These are phyloP conservation scores for Candida xiaguanensis DNA, from an alignment of 805 yeast genomes.

Conservation along the genomic window DNA sequence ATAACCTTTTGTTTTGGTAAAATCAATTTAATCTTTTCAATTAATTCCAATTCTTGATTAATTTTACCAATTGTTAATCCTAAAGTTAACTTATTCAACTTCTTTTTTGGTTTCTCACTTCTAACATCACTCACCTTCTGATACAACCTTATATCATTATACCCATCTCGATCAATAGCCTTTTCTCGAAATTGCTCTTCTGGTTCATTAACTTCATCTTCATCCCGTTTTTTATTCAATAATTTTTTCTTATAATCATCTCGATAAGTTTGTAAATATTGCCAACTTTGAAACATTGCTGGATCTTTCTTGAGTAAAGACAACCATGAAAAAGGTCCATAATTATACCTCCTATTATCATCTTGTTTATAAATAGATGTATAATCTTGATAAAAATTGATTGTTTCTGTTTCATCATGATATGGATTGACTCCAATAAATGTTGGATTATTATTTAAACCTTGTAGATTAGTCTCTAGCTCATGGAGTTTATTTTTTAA, in stretches of 20 bases:
- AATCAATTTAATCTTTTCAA: constrained; percentile 37
- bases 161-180: constrained; percentile 23
- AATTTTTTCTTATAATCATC: constrained; percentile 5
- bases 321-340: constrained; percentile 53
- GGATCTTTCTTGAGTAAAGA: constrained; percentile 47
- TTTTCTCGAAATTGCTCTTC: constrained; percentile 21
- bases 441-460: constrained; percentile 9
- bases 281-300: constrained; percentile 12
- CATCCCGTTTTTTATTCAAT: not conserved
- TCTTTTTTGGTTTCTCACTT: not conserved
- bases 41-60: constrained; percentile 33
- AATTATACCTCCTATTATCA: constrained; percentile 37
- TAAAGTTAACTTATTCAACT: constrained; percentile 15
- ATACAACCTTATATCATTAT: constrained; percentile 18
- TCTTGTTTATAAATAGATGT: constrained; percentile 40
- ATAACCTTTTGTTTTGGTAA: constrained; percentile 55
- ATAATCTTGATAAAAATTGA: constrained; percentile 42
- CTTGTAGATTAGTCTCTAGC: not conserved
- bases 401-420: constrained; percentile 24
- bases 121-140: constrained; percentile 4
- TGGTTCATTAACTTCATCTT: not conserved
- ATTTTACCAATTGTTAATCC: constrained; percentile 31
- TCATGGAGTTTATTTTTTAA: not conserved
- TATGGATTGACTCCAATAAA: constrained; percentile 23
- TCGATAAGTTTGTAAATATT: constrained; percentile 8